Evolutionary conservation across 164 flowering plant genomes (phyloP).

Genomic region (Berberis vulgaris): DNA sequence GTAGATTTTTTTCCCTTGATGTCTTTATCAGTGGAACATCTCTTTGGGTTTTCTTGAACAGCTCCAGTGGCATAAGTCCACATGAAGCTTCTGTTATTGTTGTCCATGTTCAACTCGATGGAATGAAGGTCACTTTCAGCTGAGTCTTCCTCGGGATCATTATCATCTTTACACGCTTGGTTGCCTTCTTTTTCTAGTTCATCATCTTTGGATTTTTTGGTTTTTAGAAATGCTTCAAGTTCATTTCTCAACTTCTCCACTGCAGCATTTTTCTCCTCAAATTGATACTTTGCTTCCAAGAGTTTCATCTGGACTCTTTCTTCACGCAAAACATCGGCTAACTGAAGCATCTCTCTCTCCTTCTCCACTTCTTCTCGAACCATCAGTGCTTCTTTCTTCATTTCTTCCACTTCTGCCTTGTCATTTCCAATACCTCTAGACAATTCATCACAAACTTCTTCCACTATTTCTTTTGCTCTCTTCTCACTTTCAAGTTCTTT

Average conservation of each 20-base stretch:
- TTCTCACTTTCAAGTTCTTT: conserved; percentile 78
- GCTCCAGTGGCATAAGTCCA: conserved; percentile 32
- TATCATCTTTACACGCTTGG: conserved; percentile 19
- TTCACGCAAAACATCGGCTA: conserved; percentile 71
- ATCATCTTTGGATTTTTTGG: conserved; percentile 34
- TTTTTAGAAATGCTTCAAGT: conserved; percentile 44
- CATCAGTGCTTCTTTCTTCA: conserved; percentile 52
- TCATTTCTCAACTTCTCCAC: conserved; percentile 59
- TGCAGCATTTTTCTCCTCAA: conserved; percentile 79
- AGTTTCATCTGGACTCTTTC: conserved; percentile 83
- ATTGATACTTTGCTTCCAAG: conserved; percentile 72
- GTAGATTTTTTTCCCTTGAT: conserved; percentile 44
- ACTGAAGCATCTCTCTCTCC: conserved; percentile 83
- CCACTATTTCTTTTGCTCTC: conserved; percentile 55
- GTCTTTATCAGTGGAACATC: conserved; percentile 28
- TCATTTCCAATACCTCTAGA: conserved; percentile 66
- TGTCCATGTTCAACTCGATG: conserved; percentile 63
- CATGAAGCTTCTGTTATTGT: conserved; percentile 34
- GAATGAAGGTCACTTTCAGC: conserved; percentile 79
- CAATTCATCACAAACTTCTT: conserved; percentile 69
- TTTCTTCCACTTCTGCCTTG: conserved; percentile 48
- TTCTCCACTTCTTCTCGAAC: conserved; percentile 65
- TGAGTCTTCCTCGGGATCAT: conserved; percentile 22
- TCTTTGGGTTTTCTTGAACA: conserved; percentile 23
- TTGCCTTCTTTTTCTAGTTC: conserved; percentile 41